These are phyloP conservation scores for Torrubiellomyces zombiae DNA, from an alignment of 2,329 filamentous ascomycete genomes.

Conservation along the genomic window DNA sequence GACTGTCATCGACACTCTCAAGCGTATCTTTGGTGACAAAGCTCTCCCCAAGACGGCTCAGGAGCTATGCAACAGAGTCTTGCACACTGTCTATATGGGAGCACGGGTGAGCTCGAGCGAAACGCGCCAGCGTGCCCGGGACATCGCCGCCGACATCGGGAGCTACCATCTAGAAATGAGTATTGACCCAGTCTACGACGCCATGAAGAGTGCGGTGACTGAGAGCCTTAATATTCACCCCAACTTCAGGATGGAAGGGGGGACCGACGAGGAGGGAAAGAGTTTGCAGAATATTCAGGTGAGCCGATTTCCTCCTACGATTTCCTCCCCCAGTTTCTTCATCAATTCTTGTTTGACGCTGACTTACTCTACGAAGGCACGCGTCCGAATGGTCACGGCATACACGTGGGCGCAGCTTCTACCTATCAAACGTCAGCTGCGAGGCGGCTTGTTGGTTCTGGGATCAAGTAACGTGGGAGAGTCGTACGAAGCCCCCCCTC, in stretches of 20 bases:
- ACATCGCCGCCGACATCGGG: slow-evolving; percentile 44
- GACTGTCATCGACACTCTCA: slow-evolving; percentile 8
- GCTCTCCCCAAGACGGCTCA: slow-evolving; percentile 34
- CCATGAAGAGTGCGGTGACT: slow-evolving; percentile 41
- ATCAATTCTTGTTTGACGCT: slow-evolving; percentile 44
- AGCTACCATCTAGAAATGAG: slow-evolving; percentile 56
- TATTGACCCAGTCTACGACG: slow-evolving; percentile 50
- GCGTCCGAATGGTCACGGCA: slow-evolving; percentile 1
- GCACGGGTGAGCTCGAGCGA: slow-evolving; percentile 46
- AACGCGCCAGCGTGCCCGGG: slow-evolving; percentile 47
- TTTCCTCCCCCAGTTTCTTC: too few species aligned
- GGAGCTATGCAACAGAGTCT: slow-evolving; percentile 31
- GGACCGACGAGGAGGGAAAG: slow-evolving; percentile 30
- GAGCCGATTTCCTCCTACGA: background rate
- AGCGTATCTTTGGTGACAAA: slow-evolving; percentile 9
- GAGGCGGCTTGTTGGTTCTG: slow-evolving; percentile 8
- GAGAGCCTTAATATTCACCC: slow-evolving; percentile 35
- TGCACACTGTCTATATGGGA: slow-evolving; percentile 36
- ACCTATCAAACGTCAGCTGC: slow-evolving; percentile 6
- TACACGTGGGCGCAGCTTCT: slow-evolving; percentile 6
- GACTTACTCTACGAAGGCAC: slow-evolving; percentile 31
- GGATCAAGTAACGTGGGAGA: slow-evolving; percentile 11
- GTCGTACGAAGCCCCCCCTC: slow-evolving; percentile 1
- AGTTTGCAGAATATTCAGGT: slow-evolving; percentile 52
- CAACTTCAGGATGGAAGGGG: slow-evolving; percentile 39